Base-by-base conservation (phyloP, 2,329 filamentous ascomycete species). In the Rhynchosporium graminicola region DNA sequence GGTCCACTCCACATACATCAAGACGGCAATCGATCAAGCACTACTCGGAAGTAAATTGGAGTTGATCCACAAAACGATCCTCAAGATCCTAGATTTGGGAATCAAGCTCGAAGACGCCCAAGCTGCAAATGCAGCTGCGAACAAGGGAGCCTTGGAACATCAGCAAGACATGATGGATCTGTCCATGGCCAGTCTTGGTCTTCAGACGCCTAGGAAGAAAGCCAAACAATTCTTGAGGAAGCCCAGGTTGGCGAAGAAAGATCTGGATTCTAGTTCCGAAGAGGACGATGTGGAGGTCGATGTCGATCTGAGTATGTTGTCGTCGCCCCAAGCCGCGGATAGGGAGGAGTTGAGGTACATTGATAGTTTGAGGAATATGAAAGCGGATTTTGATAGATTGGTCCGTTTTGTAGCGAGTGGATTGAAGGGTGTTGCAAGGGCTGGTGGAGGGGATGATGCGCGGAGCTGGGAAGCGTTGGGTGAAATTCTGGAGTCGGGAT, bases 401-500 rank as follows among this genome's bases (percentile, higher is more conserved):
- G 71, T 92, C 33, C 79, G 82, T 0, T 96, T 96, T 73, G 80
- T 95, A 13, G 82, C 82, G 2, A 86, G 87, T 56, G 92, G 90
- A 0, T 73, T 97, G 66, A 84, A 88, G 59, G 88, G 89, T 9
- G 85, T 95, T 9, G 87, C 91, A 56, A 83, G 92, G 69, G 89
- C 88, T 40, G 88, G 89, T 54, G 86, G 86, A 33, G 86, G 91
- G 76, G 68, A 69, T 8, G 69, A 70, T 20, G 65, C 68, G 0
- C 72, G 83, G 38, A 85, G 87, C 73, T 94, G 92, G 89, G 91
- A 95, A 75, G 85, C 89, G 63, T 74, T 97, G 64, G 91, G 90
- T 0, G 91, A 96, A 74, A 90, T 89, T 79, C 75, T 96, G 50
- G 89, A 93, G 69, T 80, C 80, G 71, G 77, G 79, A 1, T 55